Conservation (phyloP, 176 grass and related monocot species). For the Oryza officinalis region DNA sequence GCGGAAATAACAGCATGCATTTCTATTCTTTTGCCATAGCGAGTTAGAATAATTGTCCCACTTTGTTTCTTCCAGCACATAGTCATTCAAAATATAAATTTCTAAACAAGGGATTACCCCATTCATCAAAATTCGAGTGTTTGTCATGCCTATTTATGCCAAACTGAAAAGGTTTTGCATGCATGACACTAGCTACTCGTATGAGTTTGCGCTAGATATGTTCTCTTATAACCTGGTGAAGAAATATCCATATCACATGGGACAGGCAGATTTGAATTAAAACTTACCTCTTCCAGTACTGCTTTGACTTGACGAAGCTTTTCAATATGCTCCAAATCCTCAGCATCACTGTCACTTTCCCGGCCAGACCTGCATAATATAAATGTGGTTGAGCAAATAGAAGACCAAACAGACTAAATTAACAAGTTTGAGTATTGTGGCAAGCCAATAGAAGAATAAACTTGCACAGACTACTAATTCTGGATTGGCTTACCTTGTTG, state of each 20-base stretch:
- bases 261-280: neutral
- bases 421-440: neutral
- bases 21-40: neutral
- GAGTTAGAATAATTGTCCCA: neutral
- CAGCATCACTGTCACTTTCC: constrained; percentile 98
- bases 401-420: constrained; percentile 2
- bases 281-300: constrained; percentile 90
- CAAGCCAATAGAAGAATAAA: neutral
- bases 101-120: neutral
- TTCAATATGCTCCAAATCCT: constrained; percentile 87
- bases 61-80: neutral
- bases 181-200: constrained; percentile 14
- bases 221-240: neutral
- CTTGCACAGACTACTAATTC: constrained; percentile 23
- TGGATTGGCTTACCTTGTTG: constrained; percentile 63
- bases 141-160: constrained; percentile 13
- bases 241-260: constrained; percentile 21
- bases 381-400: constrained; percentile 1
- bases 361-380: constrained; percentile 70
- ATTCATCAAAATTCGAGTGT: neutral
- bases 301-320: constrained; percentile 99
- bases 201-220: neutral
- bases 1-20: neutral
- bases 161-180: neutral
- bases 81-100: constrained; percentile 3